Conservation (phyloP, 768 basidiomycete genomes). For the Lentinus tigrinus region DNA sequence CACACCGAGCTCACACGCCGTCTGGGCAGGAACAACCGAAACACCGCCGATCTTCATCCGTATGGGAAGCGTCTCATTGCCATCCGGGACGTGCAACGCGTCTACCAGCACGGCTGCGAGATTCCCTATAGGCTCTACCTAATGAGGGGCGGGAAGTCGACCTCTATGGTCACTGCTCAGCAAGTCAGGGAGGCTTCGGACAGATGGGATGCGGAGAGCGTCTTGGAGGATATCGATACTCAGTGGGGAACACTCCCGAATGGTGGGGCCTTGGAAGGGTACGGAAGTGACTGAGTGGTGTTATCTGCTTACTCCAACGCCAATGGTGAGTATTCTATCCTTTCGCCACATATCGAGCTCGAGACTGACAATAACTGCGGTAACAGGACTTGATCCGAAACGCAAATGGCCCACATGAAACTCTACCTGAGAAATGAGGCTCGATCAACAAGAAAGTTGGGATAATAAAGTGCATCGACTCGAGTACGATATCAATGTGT, state of each 20-base stretch:
- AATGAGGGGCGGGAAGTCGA: background rate
- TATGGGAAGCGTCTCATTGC: background rate
- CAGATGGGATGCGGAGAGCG: background rate
- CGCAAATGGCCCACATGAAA: too few species aligned
- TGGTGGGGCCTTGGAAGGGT: conserved; percentile 1
- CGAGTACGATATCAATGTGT: too few species aligned
- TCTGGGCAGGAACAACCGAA: background rate
- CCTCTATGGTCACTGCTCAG: background rate
- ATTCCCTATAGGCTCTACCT: background rate
- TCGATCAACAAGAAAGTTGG: too few species aligned
- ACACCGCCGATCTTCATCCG: background rate
- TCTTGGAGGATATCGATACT: conserved; percentile 3
- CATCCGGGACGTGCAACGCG: background rate
- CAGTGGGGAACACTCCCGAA: conserved; percentile 1
- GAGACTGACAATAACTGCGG: too few species aligned
- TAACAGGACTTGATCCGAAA: too few species aligned
- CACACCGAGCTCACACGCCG: background rate
- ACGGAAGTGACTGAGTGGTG: background rate
- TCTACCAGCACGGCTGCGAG: background rate
- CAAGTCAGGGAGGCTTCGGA: background rate
- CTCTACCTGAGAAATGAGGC: too few species aligned
- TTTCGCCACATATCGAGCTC: too few species aligned
- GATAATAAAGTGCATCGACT: too few species aligned
- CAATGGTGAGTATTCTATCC: too few species aligned
- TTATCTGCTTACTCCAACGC: too few species aligned